phyloP scores from a whole-genome alignment of 202 grass and related monocot species.

The Carex arenaria region DNA sequence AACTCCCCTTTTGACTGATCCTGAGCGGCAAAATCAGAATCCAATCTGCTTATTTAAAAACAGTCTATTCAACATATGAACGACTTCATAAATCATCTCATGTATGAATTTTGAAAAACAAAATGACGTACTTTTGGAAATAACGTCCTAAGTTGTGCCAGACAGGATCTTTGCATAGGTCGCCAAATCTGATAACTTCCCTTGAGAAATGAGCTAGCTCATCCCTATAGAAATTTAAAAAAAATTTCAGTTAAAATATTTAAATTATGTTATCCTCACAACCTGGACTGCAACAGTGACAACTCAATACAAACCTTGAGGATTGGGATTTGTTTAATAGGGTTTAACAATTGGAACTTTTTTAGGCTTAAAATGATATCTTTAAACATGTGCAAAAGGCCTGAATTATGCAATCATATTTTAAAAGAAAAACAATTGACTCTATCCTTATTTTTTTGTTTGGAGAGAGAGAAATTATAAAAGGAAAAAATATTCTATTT shows the following conservation, averaged over 20 bases:
- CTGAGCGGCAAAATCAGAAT: conserved; percentile 35
- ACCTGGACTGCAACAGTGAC: neutral
- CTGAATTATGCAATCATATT: neutral
- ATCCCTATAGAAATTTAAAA: conserved; percentile 57
- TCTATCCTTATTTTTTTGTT: neutral
- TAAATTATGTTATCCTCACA: neutral
- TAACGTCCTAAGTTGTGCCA: conserved; percentile 95
- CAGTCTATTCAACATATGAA: conserved; percentile 28
- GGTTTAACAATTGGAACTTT: neutral
- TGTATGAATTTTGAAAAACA: conserved; percentile 24
- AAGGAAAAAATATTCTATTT: neutral
- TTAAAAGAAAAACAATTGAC: neutral
- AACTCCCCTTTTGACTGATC: conserved; percentile 72
- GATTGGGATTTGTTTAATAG: neutral
- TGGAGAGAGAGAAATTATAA: neutral
- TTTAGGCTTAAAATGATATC: neutral
- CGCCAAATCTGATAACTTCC: conserved; percentile 92
- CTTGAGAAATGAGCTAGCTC: conserved; percentile 71
- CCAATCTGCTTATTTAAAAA: conserved; percentile 49
- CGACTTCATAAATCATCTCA: conserved; percentile 1
- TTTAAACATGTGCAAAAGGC: neutral
- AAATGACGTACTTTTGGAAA: conserved; percentile 63
- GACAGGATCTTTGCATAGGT: conserved; percentile 86
- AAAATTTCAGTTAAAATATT: neutral
- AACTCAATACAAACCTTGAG: neutral